Evolutionary conservation across 805 yeast species (phyloP).

Genomic region (Schizosaccharomyces japonicus): DNA sequence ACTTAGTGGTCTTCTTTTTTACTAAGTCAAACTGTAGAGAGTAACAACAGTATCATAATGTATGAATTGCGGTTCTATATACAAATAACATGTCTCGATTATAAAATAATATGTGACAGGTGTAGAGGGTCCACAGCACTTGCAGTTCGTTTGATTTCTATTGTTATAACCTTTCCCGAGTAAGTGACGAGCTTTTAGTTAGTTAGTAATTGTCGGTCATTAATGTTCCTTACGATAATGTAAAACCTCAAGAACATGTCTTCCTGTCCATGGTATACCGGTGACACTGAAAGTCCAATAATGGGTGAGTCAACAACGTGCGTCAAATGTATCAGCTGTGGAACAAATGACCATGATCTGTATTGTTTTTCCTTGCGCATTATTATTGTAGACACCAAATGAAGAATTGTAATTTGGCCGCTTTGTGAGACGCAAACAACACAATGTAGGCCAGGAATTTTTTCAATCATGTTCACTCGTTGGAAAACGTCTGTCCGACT

Average conservation of each 20-base stretch:
- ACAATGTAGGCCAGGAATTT: background rate
- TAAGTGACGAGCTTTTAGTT: background rate
- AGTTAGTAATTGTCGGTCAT: background rate
- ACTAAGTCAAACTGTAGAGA: too few relatives aligned
- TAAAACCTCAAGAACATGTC: background rate
- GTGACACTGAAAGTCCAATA: background rate
- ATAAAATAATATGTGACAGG: too few relatives aligned
- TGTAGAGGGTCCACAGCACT: too few relatives aligned
- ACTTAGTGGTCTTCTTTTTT: too few relatives aligned
- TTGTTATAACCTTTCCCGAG: background rate
- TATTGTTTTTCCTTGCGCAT: background rate
- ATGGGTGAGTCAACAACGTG: background rate
- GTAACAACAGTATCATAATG: too few relatives aligned
- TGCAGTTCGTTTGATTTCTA: too few relatives aligned
- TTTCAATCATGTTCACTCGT: constrained; percentile 1
- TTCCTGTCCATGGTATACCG: background rate
- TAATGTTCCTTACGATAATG: background rate
- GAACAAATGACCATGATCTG: background rate
- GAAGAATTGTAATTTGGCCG: background rate
- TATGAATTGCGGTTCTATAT: too few relatives aligned
- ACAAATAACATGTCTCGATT: too few relatives aligned
- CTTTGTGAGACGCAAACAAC: constrained; percentile 1
- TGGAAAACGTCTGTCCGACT: background rate
- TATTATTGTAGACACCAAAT: background rate
- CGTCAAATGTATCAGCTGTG: background rate